Evolutionary conservation across 805 yeast species (phyloP).

Genomic region (Kazachstania kunashirensis): DNA sequence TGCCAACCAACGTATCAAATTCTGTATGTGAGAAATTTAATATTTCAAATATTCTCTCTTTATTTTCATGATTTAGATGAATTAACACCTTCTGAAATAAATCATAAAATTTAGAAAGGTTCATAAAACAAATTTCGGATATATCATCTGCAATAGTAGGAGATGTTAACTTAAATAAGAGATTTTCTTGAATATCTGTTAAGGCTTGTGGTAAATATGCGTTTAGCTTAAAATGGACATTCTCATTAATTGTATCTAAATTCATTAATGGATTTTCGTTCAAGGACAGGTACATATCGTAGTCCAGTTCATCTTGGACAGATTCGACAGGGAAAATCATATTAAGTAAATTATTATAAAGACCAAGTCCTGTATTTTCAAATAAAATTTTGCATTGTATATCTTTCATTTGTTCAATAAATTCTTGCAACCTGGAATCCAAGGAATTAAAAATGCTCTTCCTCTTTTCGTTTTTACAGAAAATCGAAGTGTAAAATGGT

Average conservation of each 20-base stretch:
- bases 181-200: conserved; percentile 47
- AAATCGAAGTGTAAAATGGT: conserved; percentile 31
- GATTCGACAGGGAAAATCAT: conserved; percentile 58
- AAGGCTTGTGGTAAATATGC: conserved; percentile 46
- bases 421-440: conserved; percentile 25
- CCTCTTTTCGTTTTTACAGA: conserved; percentile 20
- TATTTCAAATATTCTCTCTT: conserved; percentile 13
- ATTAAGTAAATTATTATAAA: conserved; percentile 53
- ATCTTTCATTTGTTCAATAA: conserved; percentile 29
- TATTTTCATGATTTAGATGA: conserved; percentile 20
- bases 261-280: conserved; percentile 44
- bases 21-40: conserved; percentile 33
- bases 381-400: conserved; percentile 42
- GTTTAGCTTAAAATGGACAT: conserved; percentile 37
- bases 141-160: conserved; percentile 54
- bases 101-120: conserved; percentile 37
- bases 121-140: conserved; percentile 38
- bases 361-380: conserved; percentile 43
- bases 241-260: conserved; percentile 35
- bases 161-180: conserved; percentile 49
- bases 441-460: conserved; percentile 21
- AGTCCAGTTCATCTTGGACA: conserved; percentile 45
- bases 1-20: conserved; percentile 62
- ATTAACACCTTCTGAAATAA: conserved; percentile 30
- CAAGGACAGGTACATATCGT: conserved; percentile 55